Evolutionary conservation across 2,329 filamentous ascomycete species (phyloP), one percentile per base, ranked within the genome.

Genomic region (Exserohilum rostratum): DNA sequence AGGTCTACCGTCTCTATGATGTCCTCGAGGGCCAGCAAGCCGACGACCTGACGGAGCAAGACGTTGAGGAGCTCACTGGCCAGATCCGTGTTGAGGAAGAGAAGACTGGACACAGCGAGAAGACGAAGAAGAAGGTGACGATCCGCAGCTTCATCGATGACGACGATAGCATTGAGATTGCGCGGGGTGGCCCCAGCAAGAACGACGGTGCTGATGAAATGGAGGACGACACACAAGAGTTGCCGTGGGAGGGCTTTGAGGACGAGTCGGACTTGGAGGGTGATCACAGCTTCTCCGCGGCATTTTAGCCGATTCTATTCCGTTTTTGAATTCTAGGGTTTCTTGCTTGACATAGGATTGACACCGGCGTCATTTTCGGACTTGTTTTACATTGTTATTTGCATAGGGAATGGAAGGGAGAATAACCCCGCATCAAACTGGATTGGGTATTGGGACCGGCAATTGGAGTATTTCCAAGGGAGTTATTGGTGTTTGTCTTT

Each of bases 1-100:
- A 93, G 73, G 87, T 96, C 37, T 96, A 96, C 76, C 84, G 85
- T 37, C 80, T 96, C 12, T 90, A 93, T 65, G 91, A 96, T 71
- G 90, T 95, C 1, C 80, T 95, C 0, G 90, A 93, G 74, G 90
- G 88, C 5, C 90, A 93, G 71, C 90, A 89, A 77, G 80, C 80
- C 30, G 81, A 82, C 2, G 86, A 86, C 1, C 62, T 75, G 43
- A 73, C 64, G 0, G 75, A 76, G 49, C 64, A 76, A 25, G 71
- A 76, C 39, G 66, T 78, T 13, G 78, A 80, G 46, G 76, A 80
- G 18, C 73, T 78, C 6, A 71, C 79, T 12, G 67, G 73, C 57
- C 76, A 76, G 52, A 68, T 79, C 30, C 74, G 75, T 6, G 65
- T 76, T 7, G 76, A 79, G 46, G 69, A 77, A 3, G 69, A 69